A percentile compares a stretch with the other conserved stretches of the same genome.
These are phyloP conservation scores for Aspergillus sergii DNA, from an alignment of 2,329 filamentous ascomycete genomes.

Conservation along the genomic window DNA sequence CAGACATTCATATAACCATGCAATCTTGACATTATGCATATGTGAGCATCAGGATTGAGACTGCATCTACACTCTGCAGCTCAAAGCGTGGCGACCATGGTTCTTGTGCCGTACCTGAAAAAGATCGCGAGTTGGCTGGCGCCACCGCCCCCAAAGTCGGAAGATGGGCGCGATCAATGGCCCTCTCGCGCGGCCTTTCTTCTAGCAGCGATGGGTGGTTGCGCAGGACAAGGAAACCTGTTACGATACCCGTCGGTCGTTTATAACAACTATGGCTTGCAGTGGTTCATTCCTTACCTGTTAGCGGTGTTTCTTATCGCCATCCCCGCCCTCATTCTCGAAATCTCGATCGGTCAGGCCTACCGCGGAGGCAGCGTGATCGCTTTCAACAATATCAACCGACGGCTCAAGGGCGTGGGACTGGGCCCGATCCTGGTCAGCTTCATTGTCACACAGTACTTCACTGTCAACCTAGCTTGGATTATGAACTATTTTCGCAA, in stretches of 20 bases:
- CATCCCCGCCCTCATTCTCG: constrained; percentile 59
- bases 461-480: constrained; percentile 60
- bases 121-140: constrained; percentile 34
- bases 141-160: constrained; percentile 36
- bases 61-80: too few relatives aligned
- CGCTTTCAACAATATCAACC: constrained; percentile 57
- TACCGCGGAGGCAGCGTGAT: constrained; percentile 60
- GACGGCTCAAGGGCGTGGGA: constrained; percentile 57
- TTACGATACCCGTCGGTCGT: constrained; percentile 61
- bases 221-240: constrained; percentile 61
- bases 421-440: constrained; percentile 56
- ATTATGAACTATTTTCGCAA: constrained; percentile 62
- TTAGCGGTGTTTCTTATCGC: constrained; percentile 59
- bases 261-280: constrained; percentile 62
- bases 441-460: constrained; percentile 60
- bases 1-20: background rate
- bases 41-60: background rate
- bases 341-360: constrained; percentile 56
- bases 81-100: constrained; percentile 6
- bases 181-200: constrained; percentile 58
- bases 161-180: constrained; percentile 57
- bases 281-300: constrained; percentile 64
- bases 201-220: constrained; percentile 62
- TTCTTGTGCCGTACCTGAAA: constrained; percentile 16
- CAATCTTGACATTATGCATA: background rate